Evolutionary conservation across 192 early-diverging fungal genomes (phyloP), one percentile per base, ranked within the genome.

Genomic region (Entomortierella chlamydospora): DNA sequence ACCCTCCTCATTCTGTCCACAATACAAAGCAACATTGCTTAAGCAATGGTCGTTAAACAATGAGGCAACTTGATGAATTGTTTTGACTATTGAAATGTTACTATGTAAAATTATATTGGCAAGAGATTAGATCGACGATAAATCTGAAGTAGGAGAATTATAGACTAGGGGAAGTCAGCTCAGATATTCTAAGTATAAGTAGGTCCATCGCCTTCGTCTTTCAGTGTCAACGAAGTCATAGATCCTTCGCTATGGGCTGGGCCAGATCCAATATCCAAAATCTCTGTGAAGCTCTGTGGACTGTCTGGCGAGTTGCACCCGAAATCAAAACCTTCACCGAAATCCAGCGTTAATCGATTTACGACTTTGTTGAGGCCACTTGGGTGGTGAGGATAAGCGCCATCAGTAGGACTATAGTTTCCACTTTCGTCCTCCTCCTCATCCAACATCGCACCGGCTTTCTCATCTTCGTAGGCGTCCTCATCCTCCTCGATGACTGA

Each of bases 401-500:
- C 62, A 12, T 79, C 68, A 33, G 63, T 61, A 12, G 76, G 68
- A 15, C 68, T 79, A 23, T 79, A 79, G 51, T 59, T 66, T 25
- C 62, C 71, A 52, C 71, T 73, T 42, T 79, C 68, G 39, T 79
- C 76, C 4, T 79, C 76, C 0, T 79, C 76, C 13, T 79, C 76
- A 29, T 79, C 68, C 61, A 59, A 29, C 54, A 68, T 26, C 0
- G 51, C 18, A 13, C 28, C 17, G 31, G 53, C 49, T 47, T 79
- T 79, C 49, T 70, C 76, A 0, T 79, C 76, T 23, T 79, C 76
- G 2, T 33, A 47, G 1, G 57, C 26, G 8, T 47, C 61, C 34
- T 79, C 76, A 28, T 79, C 76, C 34, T 79, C 76, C 42, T 79
- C 76, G 7, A 79, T 1, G 41, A 79, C 70, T 29, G 76, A 62